phyloP scores from a whole-genome alignment of 306 rosid genomes.

The Sophora flavescens region DNA sequence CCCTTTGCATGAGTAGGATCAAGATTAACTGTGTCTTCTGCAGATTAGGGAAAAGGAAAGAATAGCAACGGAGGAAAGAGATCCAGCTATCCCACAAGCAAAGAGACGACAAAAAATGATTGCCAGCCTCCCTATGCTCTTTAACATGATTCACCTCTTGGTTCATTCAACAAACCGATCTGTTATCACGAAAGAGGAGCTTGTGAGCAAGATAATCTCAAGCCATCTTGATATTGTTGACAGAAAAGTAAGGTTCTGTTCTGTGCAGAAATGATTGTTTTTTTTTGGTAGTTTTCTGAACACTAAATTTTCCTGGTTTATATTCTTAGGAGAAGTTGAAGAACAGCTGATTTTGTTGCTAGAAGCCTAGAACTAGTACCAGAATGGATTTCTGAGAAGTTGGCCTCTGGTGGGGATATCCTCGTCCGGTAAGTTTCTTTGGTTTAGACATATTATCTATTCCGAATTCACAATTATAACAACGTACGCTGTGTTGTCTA shows the following conservation, averaged over 20 bases:
- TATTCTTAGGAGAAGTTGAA: slow-evolving; percentile 72
- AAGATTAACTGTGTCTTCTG: slow-evolving; percentile 42
- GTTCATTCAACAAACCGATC: slow-evolving; percentile 63
- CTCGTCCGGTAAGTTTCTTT: slow-evolving; percentile 64
- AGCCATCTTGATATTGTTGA: slow-evolving; percentile 60
- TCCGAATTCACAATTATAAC: no score
- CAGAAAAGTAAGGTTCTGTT: slow-evolving; percentile 66
- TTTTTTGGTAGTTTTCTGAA: slow-evolving; percentile 3
- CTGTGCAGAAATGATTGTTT: neutral
- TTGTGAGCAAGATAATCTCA: slow-evolving; percentile 69
- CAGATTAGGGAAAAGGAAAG: slow-evolving; percentile 86
- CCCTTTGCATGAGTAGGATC: slow-evolving; percentile 9
- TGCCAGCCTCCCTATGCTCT: slow-evolving; percentile 79
- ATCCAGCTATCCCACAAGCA: slow-evolving; percentile 77
- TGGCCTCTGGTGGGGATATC: slow-evolving; percentile 64
- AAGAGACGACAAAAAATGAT: slow-evolving; percentile 72
- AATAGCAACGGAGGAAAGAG: slow-evolving; percentile 67
- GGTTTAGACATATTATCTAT: neutral
- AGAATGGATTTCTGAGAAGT: slow-evolving; percentile 84
- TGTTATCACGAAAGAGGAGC: slow-evolving; percentile 74
- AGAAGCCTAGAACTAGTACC: slow-evolving; percentile 85
- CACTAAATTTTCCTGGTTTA: slow-evolving; percentile 39
- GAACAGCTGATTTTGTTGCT: slow-evolving; percentile 71
- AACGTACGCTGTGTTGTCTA: neutral
- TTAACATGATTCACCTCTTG: slow-evolving; percentile 72